Evolutionary conservation across 257 asterid genomes (phyloP).

Genomic region (Solanum paucissectum): DNA sequence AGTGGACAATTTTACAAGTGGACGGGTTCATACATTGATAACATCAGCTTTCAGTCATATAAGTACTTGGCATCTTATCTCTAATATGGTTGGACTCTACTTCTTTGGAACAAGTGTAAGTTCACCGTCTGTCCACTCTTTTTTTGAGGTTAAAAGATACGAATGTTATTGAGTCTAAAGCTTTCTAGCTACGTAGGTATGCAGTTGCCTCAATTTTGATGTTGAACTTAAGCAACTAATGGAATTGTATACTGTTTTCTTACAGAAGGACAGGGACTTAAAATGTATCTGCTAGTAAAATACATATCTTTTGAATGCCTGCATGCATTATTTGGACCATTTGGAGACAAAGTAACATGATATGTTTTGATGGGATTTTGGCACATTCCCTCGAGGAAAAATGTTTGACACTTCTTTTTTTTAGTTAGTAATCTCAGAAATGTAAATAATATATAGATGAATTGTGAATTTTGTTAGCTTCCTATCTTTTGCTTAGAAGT

Average conservation of each 20-base stretch:
- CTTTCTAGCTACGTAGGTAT: not conserved
- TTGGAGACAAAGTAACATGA: not conserved
- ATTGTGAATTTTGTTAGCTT: not conserved
- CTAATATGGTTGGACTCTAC: conserved; percentile 80
- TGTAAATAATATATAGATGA: not conserved
- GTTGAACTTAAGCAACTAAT: not conserved
- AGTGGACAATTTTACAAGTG: conserved; percentile 61
- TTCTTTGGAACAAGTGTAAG: conserved; percentile 83
- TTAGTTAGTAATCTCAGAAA: not conserved
- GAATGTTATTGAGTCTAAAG: not conserved
- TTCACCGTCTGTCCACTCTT: not conserved
- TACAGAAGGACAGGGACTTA: not conserved
- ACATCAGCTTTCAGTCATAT: conserved; percentile 83
- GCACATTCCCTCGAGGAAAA: not conserved
- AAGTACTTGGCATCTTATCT: conserved; percentile 41
- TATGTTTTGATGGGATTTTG: not conserved
- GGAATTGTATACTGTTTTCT: not conserved
- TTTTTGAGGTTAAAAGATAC: not conserved
- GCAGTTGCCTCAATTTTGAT: not conserved
- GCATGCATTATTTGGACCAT: not conserved
- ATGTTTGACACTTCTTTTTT: not conserved
- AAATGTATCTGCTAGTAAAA: not conserved
- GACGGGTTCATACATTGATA: conserved; percentile 71
- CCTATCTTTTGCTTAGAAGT: not conserved
- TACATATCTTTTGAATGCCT: not conserved